Evolutionary conservation across 495 filamentous ascomycete species (phyloP).

Genomic region (Neurospora sp.): DNA sequence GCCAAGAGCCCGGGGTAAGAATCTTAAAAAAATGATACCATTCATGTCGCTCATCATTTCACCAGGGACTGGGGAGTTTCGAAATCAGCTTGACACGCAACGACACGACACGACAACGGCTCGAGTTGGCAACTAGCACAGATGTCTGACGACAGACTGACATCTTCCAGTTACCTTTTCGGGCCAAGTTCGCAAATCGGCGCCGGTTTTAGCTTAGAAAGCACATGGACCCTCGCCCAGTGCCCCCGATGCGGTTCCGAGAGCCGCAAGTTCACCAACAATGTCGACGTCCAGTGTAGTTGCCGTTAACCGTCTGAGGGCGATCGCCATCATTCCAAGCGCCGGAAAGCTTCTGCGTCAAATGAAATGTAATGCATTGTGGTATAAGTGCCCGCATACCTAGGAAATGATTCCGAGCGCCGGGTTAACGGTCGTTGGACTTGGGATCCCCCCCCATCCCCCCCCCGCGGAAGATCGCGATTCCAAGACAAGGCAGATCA

Average conservation of each 20-base stretch:
- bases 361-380: not conserved
- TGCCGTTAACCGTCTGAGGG: not conserved
- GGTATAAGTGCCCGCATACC: not conserved
- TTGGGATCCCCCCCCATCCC: no score
- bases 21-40: not conserved
- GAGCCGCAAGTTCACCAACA: not conserved
- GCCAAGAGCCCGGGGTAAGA: not conserved
- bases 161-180: not conserved
- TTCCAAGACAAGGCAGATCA: not conserved
- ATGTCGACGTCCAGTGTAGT: not conserved
- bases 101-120: not conserved
- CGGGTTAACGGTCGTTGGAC: not conserved
- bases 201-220: not conserved
- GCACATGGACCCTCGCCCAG: not conserved
- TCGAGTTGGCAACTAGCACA: not conserved
- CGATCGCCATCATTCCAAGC: not conserved
- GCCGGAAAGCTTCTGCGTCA: not conserved
- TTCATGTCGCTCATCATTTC: not conserved
- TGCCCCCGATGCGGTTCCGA: not conserved
- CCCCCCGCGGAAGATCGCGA: not conserved
- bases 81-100: not conserved
- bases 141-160: not conserved
- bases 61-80: not conserved
- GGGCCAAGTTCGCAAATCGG: not conserved
- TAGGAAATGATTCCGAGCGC: not conserved